Percentiles rank a stretch among this genome's conserved stretches.
phyloP scores from a whole-genome alignment of 345 rosid species.

The Zanthoxylum bungeanum region DNA sequence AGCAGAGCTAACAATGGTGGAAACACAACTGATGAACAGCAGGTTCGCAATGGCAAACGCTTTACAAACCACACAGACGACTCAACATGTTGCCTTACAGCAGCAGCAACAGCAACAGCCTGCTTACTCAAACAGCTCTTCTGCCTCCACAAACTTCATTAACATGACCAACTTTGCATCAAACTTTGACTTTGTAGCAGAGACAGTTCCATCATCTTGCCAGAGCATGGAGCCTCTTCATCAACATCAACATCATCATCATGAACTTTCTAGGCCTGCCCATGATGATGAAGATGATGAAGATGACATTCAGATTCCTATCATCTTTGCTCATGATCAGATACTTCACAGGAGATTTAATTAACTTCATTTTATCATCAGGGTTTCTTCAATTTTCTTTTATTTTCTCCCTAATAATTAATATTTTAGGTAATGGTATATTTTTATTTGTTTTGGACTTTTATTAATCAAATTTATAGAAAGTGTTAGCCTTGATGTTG shows the following conservation, averaged over 20 bases:
- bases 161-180: constrained; percentile 46
- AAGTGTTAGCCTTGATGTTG: background rate
- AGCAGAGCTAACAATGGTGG: constrained; percentile 82
- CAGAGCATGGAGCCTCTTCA: constrained; percentile 51
- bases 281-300: constrained; percentile 65
- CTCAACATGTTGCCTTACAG: constrained; percentile 27
- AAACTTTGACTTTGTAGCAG: constrained; percentile 49
- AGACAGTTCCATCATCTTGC: constrained; percentile 48
- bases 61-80: constrained; percentile 48
- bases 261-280: constrained; percentile 36
- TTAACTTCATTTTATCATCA: constrained; percentile 9
- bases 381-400: background rate
- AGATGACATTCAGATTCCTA: constrained; percentile 49
- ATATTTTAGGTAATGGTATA: background rate
- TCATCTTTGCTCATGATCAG: constrained; percentile 32
- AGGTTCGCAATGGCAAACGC: constrained; percentile 68
- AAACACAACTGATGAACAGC: constrained; percentile 70
- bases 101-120: constrained; percentile 56
- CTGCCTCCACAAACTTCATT: constrained; percentile 70
- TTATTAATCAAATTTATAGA: background rate
- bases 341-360: constrained; percentile 37
- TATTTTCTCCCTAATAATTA: background rate
- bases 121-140: constrained; percentile 88
- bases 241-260: too few species aligned
- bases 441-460: background rate